Evolutionary conservation across 116 monocot genomes (phyloP), one percentile per base, ranked within the genome.

Genomic region (Papilionanthe hybrid): DNA sequence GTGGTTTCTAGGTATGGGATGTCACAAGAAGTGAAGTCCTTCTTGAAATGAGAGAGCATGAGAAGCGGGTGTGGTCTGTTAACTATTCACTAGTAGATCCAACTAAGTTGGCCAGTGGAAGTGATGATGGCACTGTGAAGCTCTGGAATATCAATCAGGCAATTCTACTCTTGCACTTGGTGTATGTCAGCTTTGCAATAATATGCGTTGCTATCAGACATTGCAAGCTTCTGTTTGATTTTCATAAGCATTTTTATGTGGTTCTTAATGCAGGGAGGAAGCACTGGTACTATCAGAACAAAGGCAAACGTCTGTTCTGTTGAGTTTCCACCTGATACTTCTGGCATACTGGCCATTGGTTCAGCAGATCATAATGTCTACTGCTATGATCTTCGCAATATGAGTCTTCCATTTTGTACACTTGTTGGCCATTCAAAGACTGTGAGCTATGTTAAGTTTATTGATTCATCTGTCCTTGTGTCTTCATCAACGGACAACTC

Each of bases 71-170:
- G 13, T 98, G 98, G 98, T 91, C 94, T 5, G 87, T 98, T 23
- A 91, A 98, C 78, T 98, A 93, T 63, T 98, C 94, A 20, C 81
- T 76, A 45, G 79, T 81, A 10, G 98, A 98, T 81, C 94, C 98
- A 12, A 94, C 91, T 77, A 94, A 84, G 53, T 86, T 98, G 84
- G 94, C 91, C 41, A 98, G 98, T 53, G 98, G 94, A 55, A 90
- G 98, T 71, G 93, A 98, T 76, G 98, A 98, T 85, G 88, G 98
- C 78, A 82, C 91, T 17, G 93, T 98, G 53, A 98, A 98, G 87
- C 88, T 98, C 78, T 98, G 94, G 98, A 92, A 90, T 82, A 98
- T 94, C 82, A 98, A 98, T 91, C 91, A 98, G 93, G 94, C 92
- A 94, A 92, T 92, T 87, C 83, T 92, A 92, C 82, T 95, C 83